These are phyloP conservation scores for Tetrapisispora taiwanensis DNA, from an alignment of 805 yeast species.

Conservation along the genomic window DNA sequence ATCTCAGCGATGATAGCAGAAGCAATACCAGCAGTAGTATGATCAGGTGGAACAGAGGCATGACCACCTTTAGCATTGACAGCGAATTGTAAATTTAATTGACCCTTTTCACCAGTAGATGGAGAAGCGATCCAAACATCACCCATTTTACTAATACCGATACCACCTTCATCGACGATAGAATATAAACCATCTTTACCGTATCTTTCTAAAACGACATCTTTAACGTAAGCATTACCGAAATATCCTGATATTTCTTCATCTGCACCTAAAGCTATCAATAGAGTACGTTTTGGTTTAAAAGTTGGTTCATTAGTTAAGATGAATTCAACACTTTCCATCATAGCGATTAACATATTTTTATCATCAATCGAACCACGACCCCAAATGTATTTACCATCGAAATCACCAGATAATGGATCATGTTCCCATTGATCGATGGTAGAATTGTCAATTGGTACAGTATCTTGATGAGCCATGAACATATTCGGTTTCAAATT, in stretches of 20 bases:
- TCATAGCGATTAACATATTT: conserved; percentile 50
- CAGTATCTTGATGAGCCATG: conserved; percentile 79
- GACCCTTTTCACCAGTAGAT: conserved; percentile 55
- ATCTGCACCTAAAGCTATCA: conserved; percentile 66
- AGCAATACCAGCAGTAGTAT: conserved; percentile 68
- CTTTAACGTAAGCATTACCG: conserved; percentile 47
- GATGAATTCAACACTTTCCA: conserved; percentile 56
- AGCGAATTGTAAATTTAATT: conserved; percentile 40
- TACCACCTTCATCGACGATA: conserved; percentile 62
- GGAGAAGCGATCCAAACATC: conserved; percentile 40
- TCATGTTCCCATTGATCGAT: conserved; percentile 52
- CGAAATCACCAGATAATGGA: conserved; percentile 59
- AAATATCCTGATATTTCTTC: conserved; percentile 60
- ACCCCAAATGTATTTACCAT: conserved; percentile 58
- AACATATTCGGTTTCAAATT: conserved; percentile 54
- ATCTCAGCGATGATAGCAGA: conserved; percentile 46
- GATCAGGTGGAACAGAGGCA: conserved; percentile 72
- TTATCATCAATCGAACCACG: conserved; percentile 75
- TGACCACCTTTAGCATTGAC: conserved; percentile 67
- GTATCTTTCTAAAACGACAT: conserved; percentile 39
- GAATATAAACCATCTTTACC: conserved; percentile 54
- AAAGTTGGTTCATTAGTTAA: conserved; percentile 40
- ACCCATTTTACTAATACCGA: conserved; percentile 31
- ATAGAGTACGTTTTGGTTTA: conserved; percentile 50
- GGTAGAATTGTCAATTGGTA: conserved; percentile 61